A percentile compares a stretch with the other conserved stretches of the same genome.
Evolutionary conservation across 2,329 filamentous ascomycete species (phyloP).

Genomic region (Akanthomyces lecanii): DNA sequence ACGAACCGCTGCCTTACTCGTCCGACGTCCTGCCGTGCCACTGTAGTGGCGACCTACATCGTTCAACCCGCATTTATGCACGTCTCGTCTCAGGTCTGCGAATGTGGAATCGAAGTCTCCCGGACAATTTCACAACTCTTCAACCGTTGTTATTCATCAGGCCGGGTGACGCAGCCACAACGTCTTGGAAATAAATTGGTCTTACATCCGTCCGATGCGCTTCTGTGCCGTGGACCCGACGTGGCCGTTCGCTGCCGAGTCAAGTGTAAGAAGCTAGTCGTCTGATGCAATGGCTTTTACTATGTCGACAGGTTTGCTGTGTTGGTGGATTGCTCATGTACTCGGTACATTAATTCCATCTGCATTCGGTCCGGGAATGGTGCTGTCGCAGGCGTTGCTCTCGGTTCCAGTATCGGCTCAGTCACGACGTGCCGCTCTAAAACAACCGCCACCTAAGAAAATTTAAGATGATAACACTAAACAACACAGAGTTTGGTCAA

Average conservation of each 20-base stretch:
- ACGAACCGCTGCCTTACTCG: background rate
- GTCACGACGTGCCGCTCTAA: background rate
- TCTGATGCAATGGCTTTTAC: background rate
- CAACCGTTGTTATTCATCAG: background rate
- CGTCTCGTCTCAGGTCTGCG: constrained; percentile 6
- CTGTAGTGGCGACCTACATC: too few relatives aligned
- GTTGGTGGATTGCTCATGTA: too few relatives aligned
- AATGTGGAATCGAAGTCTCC: background rate
- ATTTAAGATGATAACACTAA: too few relatives aligned
- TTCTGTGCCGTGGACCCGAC: constrained; percentile 2
- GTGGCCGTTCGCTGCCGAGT: background rate
- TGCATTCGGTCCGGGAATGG: background rate
- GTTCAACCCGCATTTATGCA: background rate
- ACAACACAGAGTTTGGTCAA: too few relatives aligned
- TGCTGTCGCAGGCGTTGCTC: background rate
- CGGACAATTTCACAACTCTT: background rate
- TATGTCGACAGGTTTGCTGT: too few relatives aligned
- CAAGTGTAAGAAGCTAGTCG: background rate
- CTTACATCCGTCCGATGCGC: background rate
- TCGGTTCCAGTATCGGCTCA: too few relatives aligned
- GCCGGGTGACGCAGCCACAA: background rate
- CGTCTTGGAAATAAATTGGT: background rate
- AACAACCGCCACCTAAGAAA: background rate
- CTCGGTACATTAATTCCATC: background rate
- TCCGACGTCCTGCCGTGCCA: background rate